Evolutionary conservation across 805 yeast species (phyloP).

Genomic region (Kazachstania bromeliacearum): DNA sequence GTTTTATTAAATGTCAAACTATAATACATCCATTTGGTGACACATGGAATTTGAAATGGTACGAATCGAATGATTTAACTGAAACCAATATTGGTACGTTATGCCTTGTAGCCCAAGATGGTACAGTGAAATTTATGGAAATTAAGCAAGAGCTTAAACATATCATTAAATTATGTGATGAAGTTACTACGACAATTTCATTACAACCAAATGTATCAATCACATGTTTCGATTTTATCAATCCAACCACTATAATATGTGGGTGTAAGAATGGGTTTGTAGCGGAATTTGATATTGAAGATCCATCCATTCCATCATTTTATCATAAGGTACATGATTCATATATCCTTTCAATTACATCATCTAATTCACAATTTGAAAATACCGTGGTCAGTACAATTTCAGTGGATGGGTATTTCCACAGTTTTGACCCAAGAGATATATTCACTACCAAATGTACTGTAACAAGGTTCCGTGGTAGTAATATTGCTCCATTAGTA

Average conservation of each 20-base stretch:
- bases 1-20: conserved; percentile 26
- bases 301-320: conserved; percentile 28
- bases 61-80: conserved; percentile 22
- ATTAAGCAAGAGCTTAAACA: conserved; percentile 22
- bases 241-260: conserved; percentile 37
- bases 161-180: too few relatives aligned
- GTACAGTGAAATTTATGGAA: conserved; percentile 41
- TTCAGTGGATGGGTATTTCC: conserved; percentile 36
- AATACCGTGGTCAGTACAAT: conserved; percentile 28
- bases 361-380: conserved; percentile 31
- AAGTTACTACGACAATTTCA: conserved; percentile 21
- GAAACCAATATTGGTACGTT: conserved; percentile 33
- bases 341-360: conserved; percentile 29
- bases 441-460: conserved; percentile 24
- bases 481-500: conserved; percentile 20
- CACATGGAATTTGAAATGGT: conserved; percentile 29
- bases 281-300: conserved; percentile 42
- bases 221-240: conserved; percentile 41
- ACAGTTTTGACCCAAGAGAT: conserved; percentile 31
- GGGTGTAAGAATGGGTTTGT: conserved; percentile 54
- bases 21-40: conserved; percentile 38
- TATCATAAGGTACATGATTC: conserved; percentile 33
- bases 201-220: conserved; percentile 29
- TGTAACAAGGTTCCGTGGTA: conserved; percentile 27
- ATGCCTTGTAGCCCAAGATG: conserved; percentile 50